Base-by-base conservation (phyloP, 106 monocot genomes). In the Platanthera guangdongensis region DNA sequence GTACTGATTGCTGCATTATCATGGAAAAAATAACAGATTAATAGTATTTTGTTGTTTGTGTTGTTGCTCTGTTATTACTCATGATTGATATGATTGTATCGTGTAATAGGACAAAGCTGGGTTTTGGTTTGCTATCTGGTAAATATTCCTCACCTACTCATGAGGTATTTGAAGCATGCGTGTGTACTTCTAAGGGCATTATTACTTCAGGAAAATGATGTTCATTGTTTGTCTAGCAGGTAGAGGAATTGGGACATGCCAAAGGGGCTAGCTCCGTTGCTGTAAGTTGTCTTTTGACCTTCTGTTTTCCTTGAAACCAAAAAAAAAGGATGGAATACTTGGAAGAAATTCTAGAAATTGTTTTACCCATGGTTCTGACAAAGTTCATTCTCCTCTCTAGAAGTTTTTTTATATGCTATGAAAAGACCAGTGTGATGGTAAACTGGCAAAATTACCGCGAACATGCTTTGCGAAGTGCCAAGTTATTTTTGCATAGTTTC, bases 121-220 rank as follows among this genome's bases (percentile, higher is more conserved):
- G 82, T 2, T 87, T 93, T 86, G 96, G 96, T 30, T 78, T 97
- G 89, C 79, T 97, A 32, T 97, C 96, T 67, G 96, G 96, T 59
- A 97, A 84, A 86, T 97, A 91, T 83, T 93, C 96, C 60, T 15
- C 62, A 63, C 81, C 88, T 52, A 72, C 68, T 64, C 51, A 73
- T 51, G 87, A 89, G 93, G 96, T 97, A 91, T 13, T 25, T 73
- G 13, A 70, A 74, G 47, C 3, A 48, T 73, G 51, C 18, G 18
- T 19, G 67, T 57, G 71, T 18, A 39, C 6, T 25, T 2, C 3
- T 11, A 68, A 68, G 68, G 68, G 9, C 48, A 18, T 14, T 10
- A 0, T 51, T 79, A 19, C 6, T 68, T 12, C 46, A 0, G 50
- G 28, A 47, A 48, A 14, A 50, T 81, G 52, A 16, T 75, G 6